phyloP scores from a whole-genome alignment of 352 stramenopile species.

The Phytophthora fragariaefolia region DNA sequence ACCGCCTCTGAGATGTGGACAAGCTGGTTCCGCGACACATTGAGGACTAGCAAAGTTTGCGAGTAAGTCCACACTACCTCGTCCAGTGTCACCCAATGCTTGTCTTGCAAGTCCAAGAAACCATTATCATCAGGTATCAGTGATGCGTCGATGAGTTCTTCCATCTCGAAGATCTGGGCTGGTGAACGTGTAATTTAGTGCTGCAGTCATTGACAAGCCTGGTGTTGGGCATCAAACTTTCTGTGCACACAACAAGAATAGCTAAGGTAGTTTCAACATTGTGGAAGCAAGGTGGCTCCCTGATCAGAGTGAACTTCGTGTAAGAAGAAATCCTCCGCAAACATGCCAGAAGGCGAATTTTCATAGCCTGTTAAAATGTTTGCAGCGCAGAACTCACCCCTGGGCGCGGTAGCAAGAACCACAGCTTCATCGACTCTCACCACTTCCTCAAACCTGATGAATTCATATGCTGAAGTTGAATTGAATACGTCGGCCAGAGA shows the following conservation, averaged over 20 bases:
- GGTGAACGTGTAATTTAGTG: background rate
- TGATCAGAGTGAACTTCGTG: too few species aligned
- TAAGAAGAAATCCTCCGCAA: too few species aligned
- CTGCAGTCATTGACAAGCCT: background rate
- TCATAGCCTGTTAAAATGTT: too few species aligned
- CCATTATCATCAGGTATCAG: slow-evolving; percentile 74
- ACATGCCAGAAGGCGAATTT: too few species aligned
- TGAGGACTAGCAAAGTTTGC: slow-evolving; percentile 72
- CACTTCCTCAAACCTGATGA: background rate
- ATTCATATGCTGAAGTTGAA: background rate
- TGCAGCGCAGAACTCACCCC: too few species aligned
- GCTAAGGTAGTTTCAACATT: background rate
- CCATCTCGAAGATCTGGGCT: slow-evolving; percentile 43
- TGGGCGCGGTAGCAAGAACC: too few species aligned
- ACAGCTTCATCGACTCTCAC: too few species aligned
- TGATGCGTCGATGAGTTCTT: slow-evolving; percentile 74
- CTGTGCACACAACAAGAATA: slow-evolving; percentile 1
- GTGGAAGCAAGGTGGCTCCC: background rate
- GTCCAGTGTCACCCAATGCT: slow-evolving; percentile 82
- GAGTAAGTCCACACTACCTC: slow-evolving; percentile 79
- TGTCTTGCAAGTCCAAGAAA: slow-evolving; percentile 74
- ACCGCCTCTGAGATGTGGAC: slow-evolving; percentile 63
- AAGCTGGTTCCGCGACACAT: slow-evolving; percentile 76
- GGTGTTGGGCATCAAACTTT: background rate
- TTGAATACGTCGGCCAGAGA: too few species aligned